Percentiles rank a stretch among this genome's conserved stretches.
Evolutionary conservation across 306 rosid genomes (phyloP).

Genomic region (Ammopiptanthus mongolicus): DNA sequence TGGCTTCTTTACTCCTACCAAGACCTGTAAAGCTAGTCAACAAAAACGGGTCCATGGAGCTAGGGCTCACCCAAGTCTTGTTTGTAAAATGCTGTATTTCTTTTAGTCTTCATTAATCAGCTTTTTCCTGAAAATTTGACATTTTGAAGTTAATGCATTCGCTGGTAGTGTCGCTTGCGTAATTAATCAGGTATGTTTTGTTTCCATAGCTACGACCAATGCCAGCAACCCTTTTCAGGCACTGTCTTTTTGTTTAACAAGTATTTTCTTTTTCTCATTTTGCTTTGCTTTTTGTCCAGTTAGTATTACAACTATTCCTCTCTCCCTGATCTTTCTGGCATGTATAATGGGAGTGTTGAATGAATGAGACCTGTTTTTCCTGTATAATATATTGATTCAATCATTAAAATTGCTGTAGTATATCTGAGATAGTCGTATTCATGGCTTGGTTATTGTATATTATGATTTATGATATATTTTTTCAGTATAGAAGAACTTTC

Average conservation of each 20-base stretch:
- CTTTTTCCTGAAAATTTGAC: neutral
- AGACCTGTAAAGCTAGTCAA: neutral
- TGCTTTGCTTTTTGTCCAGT: neutral
- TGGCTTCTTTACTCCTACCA: neutral
- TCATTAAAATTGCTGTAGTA: neutral
- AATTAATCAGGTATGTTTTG: neutral
- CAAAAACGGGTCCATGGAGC: neutral
- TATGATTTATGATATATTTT: neutral
- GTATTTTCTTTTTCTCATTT: neutral
- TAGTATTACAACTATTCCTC: neutral
- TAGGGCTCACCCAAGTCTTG: neutral
- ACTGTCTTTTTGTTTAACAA: neutral
- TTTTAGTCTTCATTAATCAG: neutral
- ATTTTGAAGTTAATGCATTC: neutral
- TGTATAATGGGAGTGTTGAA: neutral
- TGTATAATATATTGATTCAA: neutral
- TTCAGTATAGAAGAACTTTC: neutral
- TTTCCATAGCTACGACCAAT: neutral
- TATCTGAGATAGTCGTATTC: neutral
- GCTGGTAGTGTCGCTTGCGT: neutral
- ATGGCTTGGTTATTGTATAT: neutral
- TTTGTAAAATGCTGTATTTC: neutral
- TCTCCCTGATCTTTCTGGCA: neutral
- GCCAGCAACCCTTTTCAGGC: neutral
- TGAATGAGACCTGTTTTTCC: neutral